Base-by-base conservation (phyloP, 2,329 filamentous ascomycete genomes). In the Xylaria sp. region DNA sequence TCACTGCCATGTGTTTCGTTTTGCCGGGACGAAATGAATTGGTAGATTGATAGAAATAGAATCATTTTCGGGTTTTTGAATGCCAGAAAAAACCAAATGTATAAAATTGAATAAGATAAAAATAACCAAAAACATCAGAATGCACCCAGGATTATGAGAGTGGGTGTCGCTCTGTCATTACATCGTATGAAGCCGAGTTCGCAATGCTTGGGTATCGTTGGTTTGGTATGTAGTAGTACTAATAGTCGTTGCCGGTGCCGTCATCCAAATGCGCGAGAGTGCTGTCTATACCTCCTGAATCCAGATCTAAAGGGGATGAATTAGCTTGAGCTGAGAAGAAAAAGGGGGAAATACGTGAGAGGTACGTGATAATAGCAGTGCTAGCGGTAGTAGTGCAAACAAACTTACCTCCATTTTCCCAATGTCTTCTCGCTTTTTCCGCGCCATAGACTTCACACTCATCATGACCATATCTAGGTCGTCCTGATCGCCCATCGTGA, bases 401-500 rank as follows among this genome's bases (percentile, higher is more conserved):
- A 34, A 47, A 84, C 92, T 87, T 80, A 98, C 93, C 89, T 98
- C 96, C 89, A 98, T 90, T 86, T 97, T 98, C 61, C 93, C 94
- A 84, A 94, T 92, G 71, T 97, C 94, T 70, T 86, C 85, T 75
- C 90, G 88, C 78, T 95, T 91, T 79, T 88, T 92, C 81, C 85
- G 88, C 56, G 92, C 94, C 67, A 84, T 82, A 58, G 87, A 86
- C 79, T 89, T 92, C 6, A 90, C 90, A 55, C 84, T 87, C 79
- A 88, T 86, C 62, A 98, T 85, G 32, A 93, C 90, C 89, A 98
- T 92, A 59, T 98, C 94, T 70, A 98, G 82, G 82, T 99, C 96
- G 76, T 99, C 96, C 80, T 98, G 93, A 79, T 99, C 96, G 34
- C 92, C 94, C 88, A 99, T 91, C 36, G 95, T 98, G 77, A 99